Percentiles rank a stretch among this genome's conserved stretches.
phyloP scores from a whole-genome alignment of 179 eudicot genomes.

The Spinacia oleracea region DNA sequence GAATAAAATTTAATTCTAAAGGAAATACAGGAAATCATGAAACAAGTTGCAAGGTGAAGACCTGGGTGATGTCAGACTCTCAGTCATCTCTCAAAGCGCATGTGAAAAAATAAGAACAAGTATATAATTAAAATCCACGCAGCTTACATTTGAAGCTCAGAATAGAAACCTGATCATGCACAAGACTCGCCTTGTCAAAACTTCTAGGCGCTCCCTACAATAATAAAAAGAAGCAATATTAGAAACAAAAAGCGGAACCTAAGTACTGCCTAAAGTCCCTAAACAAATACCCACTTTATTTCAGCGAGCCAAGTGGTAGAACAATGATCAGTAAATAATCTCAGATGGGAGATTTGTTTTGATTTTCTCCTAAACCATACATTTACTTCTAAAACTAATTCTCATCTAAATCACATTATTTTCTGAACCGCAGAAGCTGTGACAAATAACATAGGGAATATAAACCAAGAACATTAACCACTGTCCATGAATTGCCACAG shows the following conservation, averaged over 20 bases:
- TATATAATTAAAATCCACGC: not conserved
- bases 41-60: too few relatives aligned
- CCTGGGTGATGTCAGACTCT: too few relatives aligned
- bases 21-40: too few relatives aligned
- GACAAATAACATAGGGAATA: not conserved
- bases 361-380: not conserved
- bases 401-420: not conserved
- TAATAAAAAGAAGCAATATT: slow-evolving; percentile 12
- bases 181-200: slow-evolving; percentile 91
- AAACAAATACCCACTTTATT: not conserved
- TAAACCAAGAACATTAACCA: not conserved
- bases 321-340: not conserved
- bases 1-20: too few relatives aligned
- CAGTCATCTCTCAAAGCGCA: too few relatives aligned
- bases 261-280: not conserved
- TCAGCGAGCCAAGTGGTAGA: not conserved
- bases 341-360: not conserved
- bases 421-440: not conserved
- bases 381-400: not conserved
- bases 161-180: slow-evolving; percentile 84
- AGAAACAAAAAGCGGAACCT: not conserved
- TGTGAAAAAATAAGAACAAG: too few relatives aligned
- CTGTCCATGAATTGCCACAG: not conserved
- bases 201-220: slow-evolving; percentile 96
- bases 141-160: slow-evolving; percentile 7